Evolutionary conservation across 495 filamentous ascomycete genomes (phyloP), one percentile per base, ranked within the genome.

Genomic region (Cryomyces minteri): DNA sequence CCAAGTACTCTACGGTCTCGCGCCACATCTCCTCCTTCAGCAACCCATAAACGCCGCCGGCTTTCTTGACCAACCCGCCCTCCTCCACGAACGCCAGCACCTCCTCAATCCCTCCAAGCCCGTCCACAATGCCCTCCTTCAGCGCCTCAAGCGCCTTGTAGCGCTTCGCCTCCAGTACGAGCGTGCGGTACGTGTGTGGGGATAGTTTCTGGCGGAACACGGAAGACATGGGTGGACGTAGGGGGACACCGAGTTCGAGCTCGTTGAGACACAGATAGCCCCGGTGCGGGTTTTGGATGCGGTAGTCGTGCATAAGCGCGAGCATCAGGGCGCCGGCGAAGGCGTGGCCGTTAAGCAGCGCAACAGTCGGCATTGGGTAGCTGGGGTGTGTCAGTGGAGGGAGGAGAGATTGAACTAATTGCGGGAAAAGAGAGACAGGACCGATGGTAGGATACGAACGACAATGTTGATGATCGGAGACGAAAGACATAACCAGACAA

Each of bases 291-390:
- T 81, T 83, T 67, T 80, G 76, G 51, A 85, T 61, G 4, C 83
- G 73, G 58, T 88, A 88, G 59, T 88, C 83, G 64, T 86, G 81
- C 59, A 82, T 76, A 79, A 86, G 84, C 41, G 82, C 77, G 5
- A 82, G 60, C 79, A 88, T 86, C 49, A 86, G 62, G 31, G 80
- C 83, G 33, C 70, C 83, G n/a, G 83, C 83, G 57, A 87, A 88
- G 43, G 76, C 76, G 57, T 88, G 83, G n/a, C 83, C 83, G 45
- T 84, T 84, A 31, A 88, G 41, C 2, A 86, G 63, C 10, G 79
- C 74, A 40, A 88, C 58, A 0, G 82, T 88, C n/a, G 83, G 83
- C 82, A 87, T 87, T 31, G 81, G 80, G 57, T 79, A 85, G 45
- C 71, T 77, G 18, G 18, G 18, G 18, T 25, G 18, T 25, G 2